A percentile compares a stretch with the other conserved stretches of the same genome.
Conservation (phyloP, 805 yeast species). For the Zygoascus flipseniorum region DNA sequence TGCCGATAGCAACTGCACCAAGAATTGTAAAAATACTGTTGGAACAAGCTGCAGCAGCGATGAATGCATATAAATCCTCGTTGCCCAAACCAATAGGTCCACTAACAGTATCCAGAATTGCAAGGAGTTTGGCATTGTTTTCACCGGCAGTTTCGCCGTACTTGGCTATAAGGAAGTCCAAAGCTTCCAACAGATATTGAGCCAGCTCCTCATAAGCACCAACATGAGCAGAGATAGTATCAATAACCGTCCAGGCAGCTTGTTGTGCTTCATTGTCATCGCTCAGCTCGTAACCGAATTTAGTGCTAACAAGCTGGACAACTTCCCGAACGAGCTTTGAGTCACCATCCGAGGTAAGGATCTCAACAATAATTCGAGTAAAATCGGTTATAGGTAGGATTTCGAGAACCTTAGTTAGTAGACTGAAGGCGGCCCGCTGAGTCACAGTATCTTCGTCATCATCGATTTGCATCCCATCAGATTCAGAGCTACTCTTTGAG, state of each 20-base stretch:
- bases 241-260: slow-evolving; percentile 35
- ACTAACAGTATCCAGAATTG: slow-evolving; percentile 43
- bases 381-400: slow-evolving; percentile 70
- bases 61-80: slow-evolving; percentile 49
- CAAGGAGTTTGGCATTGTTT: slow-evolving; percentile 35
- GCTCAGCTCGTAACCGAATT: slow-evolving; percentile 59
- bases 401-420: slow-evolving; percentile 56
- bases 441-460: neutral
- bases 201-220: slow-evolving; percentile 37
- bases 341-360: slow-evolving; percentile 35
- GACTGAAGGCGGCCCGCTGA: slow-evolving; percentile 37
- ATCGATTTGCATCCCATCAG: neutral
- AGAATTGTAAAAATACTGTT: slow-evolving; percentile 60
- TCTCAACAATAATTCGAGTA: slow-evolving; percentile 48
- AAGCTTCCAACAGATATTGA: slow-evolving; percentile 62
- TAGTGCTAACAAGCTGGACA: slow-evolving; percentile 38
- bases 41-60: slow-evolving; percentile 67
- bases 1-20: slow-evolving; percentile 82
- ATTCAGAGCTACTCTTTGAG: neutral
- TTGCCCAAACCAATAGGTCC: slow-evolving; percentile 47
- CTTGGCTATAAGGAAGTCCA: slow-evolving; percentile 53
- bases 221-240: slow-evolving; percentile 18
- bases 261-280: slow-evolving; percentile 41
- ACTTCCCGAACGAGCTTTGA: slow-evolving; percentile 40
- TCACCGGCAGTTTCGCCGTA: slow-evolving; percentile 41